Conservation (phyloP, 176 grass and related monocot genomes). For the Paspalum notatum region DNA sequence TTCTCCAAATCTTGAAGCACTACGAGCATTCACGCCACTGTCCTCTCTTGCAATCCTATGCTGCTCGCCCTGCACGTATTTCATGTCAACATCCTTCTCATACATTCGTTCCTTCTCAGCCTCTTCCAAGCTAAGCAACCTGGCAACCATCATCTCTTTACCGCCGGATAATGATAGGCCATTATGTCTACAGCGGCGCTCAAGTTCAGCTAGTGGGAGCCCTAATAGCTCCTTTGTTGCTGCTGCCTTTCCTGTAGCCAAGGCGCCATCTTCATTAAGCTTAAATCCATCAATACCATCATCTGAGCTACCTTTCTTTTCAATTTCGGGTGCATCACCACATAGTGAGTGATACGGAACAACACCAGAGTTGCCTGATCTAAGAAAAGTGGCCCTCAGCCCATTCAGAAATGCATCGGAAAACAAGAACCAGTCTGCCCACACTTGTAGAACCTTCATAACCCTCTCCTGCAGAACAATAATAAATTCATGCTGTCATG, state of each 20-base stretch:
- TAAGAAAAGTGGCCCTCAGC: slow-evolving; percentile 85
- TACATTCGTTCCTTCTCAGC: too few relatives aligned
- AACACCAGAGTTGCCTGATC: slow-evolving; percentile 84
- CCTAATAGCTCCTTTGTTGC: slow-evolving; percentile 79
- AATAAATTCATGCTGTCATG: slow-evolving; percentile 41
- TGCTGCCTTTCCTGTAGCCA: slow-evolving; percentile 83
- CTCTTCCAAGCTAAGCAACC: slow-evolving; percentile 93
- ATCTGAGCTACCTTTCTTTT: slow-evolving; percentile 73
- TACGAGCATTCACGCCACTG: slow-evolving; percentile 35
- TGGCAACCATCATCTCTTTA: slow-evolving; percentile 97
- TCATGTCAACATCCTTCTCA: slow-evolving; percentile 61
- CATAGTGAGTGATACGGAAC: slow-evolving; percentile 77
- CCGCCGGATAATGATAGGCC: slow-evolving; percentile 86
- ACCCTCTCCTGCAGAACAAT: slow-evolving; percentile 77
- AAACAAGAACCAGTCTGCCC: slow-evolving; percentile 99
- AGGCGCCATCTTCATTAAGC: slow-evolving; percentile 85
- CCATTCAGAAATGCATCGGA: slow-evolving; percentile 99
- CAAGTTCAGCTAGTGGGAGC: slow-evolving; percentile 90
- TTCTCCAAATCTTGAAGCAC: slow-evolving; percentile 47
- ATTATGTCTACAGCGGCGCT: slow-evolving; percentile 92
- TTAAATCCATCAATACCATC: slow-evolving; percentile 65
- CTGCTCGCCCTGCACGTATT: slow-evolving; percentile 55
- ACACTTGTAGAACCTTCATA: slow-evolving; percentile 97
- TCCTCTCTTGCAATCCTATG: slow-evolving; percentile 53
- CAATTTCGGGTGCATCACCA: slow-evolving; percentile 90